Percentiles rank a stretch among this genome's conserved stretches.
Conservation (phyloP, 345 rosid genomes). For the Eucalyptus sp. region DNA sequence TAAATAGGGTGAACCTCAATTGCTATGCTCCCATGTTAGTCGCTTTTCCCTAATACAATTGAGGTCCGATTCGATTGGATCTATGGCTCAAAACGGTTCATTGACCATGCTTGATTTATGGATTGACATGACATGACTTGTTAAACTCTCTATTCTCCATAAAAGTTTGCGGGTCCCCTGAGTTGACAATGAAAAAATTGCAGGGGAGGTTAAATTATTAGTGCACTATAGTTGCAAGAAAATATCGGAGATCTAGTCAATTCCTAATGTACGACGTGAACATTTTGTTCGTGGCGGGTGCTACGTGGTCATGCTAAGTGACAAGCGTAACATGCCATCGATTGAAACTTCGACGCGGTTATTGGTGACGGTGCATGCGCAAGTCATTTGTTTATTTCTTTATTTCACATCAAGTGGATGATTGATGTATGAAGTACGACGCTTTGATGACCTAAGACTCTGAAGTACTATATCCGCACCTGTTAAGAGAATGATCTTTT, state of each 20-base stretch:
- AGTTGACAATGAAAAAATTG: not conserved
- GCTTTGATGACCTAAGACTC: not conserved
- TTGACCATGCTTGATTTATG: not conserved
- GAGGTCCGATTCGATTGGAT: not conserved
- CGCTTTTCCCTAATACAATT: not conserved
- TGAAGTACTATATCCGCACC: not conserved
- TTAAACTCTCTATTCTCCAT: not conserved
- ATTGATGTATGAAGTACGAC: not conserved
- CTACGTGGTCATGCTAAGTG: not conserved
- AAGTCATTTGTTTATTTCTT: not conserved
- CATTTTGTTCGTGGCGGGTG: not conserved
- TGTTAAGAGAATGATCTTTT: not conserved
- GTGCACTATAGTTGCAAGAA: not conserved
- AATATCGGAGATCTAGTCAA: not conserved
- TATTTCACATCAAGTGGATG: not conserved
- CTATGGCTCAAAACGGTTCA: not conserved
- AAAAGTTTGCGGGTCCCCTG: not conserved
- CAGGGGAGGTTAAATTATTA: not conserved
- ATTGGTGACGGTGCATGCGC: not conserved
- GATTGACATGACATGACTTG: not conserved
- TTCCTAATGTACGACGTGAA: not conserved
- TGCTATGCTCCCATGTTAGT: not conserved
- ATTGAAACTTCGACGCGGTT: not conserved
- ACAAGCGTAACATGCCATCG: not conserved
- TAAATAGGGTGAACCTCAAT: not conserved